A percentile compares a stretch with the other conserved stretches of the same genome.
These are phyloP conservation scores for Synchytrium microbalum DNA, from an alignment of 371 early-diverging fungal genomes.

Conservation along the genomic window DNA sequence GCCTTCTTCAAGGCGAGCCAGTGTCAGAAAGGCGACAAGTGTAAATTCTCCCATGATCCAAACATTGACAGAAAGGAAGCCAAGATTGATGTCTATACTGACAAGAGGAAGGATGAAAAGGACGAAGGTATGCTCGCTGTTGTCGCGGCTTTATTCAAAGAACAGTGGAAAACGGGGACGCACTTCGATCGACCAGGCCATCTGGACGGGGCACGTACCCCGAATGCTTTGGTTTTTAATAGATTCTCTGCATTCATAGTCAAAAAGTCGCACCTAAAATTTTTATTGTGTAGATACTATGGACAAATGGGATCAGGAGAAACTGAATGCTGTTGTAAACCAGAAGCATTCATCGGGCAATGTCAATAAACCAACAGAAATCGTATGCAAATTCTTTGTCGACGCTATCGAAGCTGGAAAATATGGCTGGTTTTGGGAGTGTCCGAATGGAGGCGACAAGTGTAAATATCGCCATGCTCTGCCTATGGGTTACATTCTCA, in stretches of 20 bases:
- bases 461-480: constrained; percentile 96
- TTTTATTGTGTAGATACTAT: constrained; percentile 66
- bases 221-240: constrained; percentile 12
- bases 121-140: constrained; percentile 16
- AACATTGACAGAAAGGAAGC: constrained; percentile 79
- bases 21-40: constrained; percentile 89
- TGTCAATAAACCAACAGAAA: constrained; percentile 81
- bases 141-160: too few species aligned
- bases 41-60: constrained; percentile 98
- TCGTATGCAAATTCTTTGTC: constrained; percentile 98
- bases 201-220: too few species aligned
- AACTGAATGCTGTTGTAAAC: constrained; percentile 80
- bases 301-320: constrained; percentile 91
- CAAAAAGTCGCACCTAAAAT: too few species aligned
- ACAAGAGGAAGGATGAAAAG: constrained; percentile 55
- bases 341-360: constrained; percentile 68
- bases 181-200: neutral
- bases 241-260: too few species aligned
- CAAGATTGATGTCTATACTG: constrained; percentile 91
- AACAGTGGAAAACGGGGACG: neutral
- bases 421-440: constrained; percentile 99
- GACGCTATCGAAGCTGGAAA: constrained; percentile 96
- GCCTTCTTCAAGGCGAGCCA: constrained; percentile 84
- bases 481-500: constrained; percentile 95
- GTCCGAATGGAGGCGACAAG: constrained; percentile 55